phyloP scores from a whole-genome alignment of 2,329 filamentous ascomycete genomes.

The Verticillium nubilum region DNA sequence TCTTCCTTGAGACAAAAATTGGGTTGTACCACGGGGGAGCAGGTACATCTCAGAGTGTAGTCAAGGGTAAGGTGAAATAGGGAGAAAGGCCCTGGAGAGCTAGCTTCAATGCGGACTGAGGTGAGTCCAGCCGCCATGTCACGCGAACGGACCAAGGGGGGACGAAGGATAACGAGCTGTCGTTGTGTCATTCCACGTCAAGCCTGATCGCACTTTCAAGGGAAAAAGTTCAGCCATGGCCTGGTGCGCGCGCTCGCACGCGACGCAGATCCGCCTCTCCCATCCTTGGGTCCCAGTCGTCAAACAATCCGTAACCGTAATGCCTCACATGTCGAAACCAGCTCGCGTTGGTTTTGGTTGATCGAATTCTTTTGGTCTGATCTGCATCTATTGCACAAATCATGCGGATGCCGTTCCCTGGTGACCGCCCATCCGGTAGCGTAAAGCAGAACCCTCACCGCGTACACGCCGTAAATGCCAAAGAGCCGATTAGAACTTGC shows the following conservation, averaged over 20 bases:
- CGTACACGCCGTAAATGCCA: constrained; percentile 50
- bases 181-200: background rate
- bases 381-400: constrained; percentile 39
- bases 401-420: constrained; percentile 21
- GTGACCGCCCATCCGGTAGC: constrained; percentile 16
- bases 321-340: constrained; percentile 27
- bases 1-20: constrained; percentile 8
- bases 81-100: background rate
- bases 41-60: constrained; percentile 6
- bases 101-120: background rate
- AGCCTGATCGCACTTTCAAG: background rate
- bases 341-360: constrained; percentile 9
- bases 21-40: constrained; percentile 3
- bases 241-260: background rate
- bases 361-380: constrained; percentile 17
- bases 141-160: background rate
- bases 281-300: background rate
- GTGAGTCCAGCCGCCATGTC: background rate
- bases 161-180: background rate
- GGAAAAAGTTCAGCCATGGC: background rate
- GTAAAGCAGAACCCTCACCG: constrained; percentile 35
- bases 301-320: constrained; percentile 19
- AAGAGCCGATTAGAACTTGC: constrained; percentile 80
- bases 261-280: background rate
- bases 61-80: constrained; percentile 1